A percentile compares a stretch with the other conserved stretches of the same genome.
phyloP scores from a whole-genome alignment of 2,329 filamentous ascomycete species.

The Nigrospora oryzae region DNA sequence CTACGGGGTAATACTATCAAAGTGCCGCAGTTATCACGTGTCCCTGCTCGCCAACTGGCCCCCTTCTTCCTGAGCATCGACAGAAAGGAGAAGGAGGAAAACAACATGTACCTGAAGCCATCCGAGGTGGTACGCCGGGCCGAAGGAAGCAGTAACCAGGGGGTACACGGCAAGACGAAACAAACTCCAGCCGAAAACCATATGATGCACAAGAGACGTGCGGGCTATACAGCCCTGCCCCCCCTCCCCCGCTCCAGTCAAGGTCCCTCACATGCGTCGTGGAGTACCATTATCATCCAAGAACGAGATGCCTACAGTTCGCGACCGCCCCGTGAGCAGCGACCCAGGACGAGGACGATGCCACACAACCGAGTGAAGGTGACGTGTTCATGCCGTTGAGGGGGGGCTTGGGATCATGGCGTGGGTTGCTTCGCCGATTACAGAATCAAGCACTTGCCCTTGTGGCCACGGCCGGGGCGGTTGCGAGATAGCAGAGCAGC shows the following conservation, averaged over 20 bases:
- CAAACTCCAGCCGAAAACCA: slow-evolving; percentile 22
- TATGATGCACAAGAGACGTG: slow-evolving; percentile 20
- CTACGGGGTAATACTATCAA: slow-evolving; percentile 4
- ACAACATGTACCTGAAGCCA: slow-evolving; percentile 3
- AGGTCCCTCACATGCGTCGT: no score
- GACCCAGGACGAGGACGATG: no score
- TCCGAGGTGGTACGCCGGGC: slow-evolving; percentile 7
- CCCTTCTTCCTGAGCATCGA: slow-evolving; percentile 3
- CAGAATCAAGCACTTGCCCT: slow-evolving; percentile 75
- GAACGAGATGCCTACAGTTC: no score
- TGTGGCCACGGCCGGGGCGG: slow-evolving; percentile 44
- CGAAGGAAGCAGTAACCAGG: slow-evolving; percentile 4
- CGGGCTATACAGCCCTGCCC: slow-evolving; percentile 4
- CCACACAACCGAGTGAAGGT: no score
- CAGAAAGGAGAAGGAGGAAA: slow-evolving; percentile 5
- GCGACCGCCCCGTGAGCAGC: no score
- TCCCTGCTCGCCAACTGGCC: slow-evolving; percentile 2
- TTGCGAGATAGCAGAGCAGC: slow-evolving; percentile 75
- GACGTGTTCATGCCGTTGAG: no score
- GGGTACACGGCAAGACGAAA: slow-evolving; percentile 19
- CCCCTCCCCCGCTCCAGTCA: no score
- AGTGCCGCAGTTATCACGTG: not conserved
- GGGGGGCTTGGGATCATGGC: slow-evolving; percentile 15
- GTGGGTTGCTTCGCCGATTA: slow-evolving; percentile 39
- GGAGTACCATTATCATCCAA: no score